Evolutionary conservation across 768 basidiomycete species (phyloP).

Genomic region (Artomyces pyxidatus): DNA sequence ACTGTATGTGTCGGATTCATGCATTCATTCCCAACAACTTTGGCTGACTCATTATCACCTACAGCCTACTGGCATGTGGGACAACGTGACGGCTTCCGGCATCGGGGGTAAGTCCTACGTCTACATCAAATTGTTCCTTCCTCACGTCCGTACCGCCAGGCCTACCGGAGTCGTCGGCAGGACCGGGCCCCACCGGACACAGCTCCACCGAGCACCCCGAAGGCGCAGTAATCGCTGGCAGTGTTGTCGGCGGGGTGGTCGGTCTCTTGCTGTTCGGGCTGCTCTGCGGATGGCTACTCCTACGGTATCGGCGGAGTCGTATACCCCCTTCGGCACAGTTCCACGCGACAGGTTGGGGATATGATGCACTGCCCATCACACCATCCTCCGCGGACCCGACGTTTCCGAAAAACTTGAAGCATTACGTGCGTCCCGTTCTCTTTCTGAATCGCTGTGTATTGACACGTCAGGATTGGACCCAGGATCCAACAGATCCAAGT

Average conservation of each 20-base stretch:
- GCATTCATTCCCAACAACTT: neutral
- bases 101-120: neutral
- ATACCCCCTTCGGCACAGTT: too few species aligned
- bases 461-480: too few species aligned
- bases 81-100: conserved; percentile 2
- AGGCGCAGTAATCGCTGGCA: neutral
- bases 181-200: neutral
- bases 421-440: too few species aligned
- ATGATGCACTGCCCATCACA: too few species aligned
- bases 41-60: neutral
- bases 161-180: neutral
- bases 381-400: too few species aligned
- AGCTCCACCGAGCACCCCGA: neutral
- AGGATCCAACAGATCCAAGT: too few species aligned
- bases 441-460: too few species aligned
- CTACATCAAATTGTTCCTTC: neutral
- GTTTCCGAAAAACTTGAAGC: too few species aligned
- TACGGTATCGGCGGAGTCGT: too few species aligned
- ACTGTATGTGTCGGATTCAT: neutral
- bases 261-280: neutral
- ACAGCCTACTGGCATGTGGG: conserved; percentile 1
- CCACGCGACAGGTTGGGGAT: too few species aligned
- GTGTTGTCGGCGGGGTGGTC: neutral
- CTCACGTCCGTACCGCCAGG: neutral
- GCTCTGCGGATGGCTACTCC: too few species aligned